A percentile compares a stretch with the other conserved stretches of the same genome.
Evolutionary conservation across 495 filamentous ascomycete species (phyloP).

Genomic region (Antarctomyces pellizariae): DNA sequence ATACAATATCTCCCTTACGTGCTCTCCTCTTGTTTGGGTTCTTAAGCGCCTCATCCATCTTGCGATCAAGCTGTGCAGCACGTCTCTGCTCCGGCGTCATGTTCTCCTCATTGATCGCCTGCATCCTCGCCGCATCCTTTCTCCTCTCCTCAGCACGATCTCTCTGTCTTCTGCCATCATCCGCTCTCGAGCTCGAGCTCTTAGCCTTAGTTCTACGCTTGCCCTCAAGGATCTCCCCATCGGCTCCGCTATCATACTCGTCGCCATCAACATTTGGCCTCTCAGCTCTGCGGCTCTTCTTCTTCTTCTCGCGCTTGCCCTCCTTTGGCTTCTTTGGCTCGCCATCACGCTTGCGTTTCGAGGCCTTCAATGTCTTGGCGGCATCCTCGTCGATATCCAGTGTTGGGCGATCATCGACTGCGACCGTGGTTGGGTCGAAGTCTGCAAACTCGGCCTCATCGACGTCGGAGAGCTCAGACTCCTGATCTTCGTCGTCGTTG

Average conservation of each 20-base stretch:
- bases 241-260: conserved; percentile 27
- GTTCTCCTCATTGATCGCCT: conserved; percentile 42
- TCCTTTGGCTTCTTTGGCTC: conserved; percentile 50
- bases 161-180: conserved; percentile 16
- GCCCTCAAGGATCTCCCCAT: conserved; percentile 31
- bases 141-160: conserved; percentile 23
- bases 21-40: conserved; percentile 57
- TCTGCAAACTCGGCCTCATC: conserved; percentile 87
- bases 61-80: conserved; percentile 54
- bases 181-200: conserved; percentile 13
- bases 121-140: conserved; percentile 20
- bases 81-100: conserved; percentile 44
- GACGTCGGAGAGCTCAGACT: conserved; percentile 79
- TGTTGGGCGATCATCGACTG: conserved; percentile 45
- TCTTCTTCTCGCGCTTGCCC: conserved; percentile 51
- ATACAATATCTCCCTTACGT: conserved; percentile 73
- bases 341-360: conserved; percentile 60
- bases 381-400: conserved; percentile 73
- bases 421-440: conserved; percentile 59
- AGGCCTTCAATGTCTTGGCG: conserved; percentile 38
- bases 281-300: conserved; percentile 28
- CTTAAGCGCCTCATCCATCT: conserved; percentile 70
- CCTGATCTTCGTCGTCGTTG: conserved; percentile 43
- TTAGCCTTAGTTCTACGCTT: conserved; percentile 24
- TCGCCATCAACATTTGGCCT: conserved; percentile 27